Evolutionary conservation across 495 filamentous ascomycete species (phyloP), one percentile per base, ranked within the genome.

Genomic region (Lepidopterella palustris): DNA sequence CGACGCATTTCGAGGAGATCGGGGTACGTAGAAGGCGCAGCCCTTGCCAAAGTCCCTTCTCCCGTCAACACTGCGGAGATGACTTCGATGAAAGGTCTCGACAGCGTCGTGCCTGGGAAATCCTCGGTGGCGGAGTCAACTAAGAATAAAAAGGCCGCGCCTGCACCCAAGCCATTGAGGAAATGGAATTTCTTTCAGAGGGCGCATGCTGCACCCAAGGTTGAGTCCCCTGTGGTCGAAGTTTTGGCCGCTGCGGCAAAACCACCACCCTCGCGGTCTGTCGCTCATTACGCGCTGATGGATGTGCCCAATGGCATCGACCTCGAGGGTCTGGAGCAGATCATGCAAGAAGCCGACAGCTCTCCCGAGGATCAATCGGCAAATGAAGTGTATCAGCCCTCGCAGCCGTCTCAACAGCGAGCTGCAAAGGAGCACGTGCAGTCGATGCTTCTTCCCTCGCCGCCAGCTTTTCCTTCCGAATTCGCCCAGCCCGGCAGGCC

Each of bases 101-200:
- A 69, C n/a, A 76, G 65, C 67, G n/a, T 68, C 39, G 55, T 65
- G 29, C 58, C 70, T 10, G 67, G 62, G 4, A 54, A 58, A 28
- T 57, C 55, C 11, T 55, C 70, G 47, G 35, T 65, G n/a, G 59
- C 60, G 15, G 53, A 55, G 18, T 58, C 67, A 18, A 64, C 64
- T 32, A 56, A 53, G 40, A 58, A 57, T 8, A 73, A 65, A 65
- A 77, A 67, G 45, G 28, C 56, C 58, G 60, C 60, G 45, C 24
- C 65, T 29, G 18, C 51, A 31, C 32, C 60, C 15, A 75, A 72
- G 62, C 66, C 75, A 48, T 53, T 82, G 29, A 75, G 80, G 56
- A 87, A 84, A 64, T 95, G 90, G 90, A 91, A 89, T 65, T 81
- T 95, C 61, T 95, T 95, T 64, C 84, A 90, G 57, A 80, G 85